A percentile compares a stretch with the other conserved stretches of the same genome.
Evolutionary conservation across 352 stramenopile genomes (phyloP).

Genomic region (Blastocystis hominis): DNA sequence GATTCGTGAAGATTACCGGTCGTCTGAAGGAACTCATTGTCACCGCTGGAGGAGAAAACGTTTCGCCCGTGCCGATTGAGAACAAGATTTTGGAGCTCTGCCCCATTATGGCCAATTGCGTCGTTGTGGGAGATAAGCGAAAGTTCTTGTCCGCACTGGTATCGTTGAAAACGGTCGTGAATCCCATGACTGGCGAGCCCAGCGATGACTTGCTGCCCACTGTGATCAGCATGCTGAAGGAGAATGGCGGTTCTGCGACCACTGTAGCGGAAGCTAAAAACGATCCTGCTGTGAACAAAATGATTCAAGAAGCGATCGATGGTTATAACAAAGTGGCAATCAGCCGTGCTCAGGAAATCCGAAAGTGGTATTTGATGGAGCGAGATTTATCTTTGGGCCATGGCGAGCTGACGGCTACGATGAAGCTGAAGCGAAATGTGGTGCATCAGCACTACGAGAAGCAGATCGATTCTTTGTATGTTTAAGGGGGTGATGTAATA

Average conservation of each 20-base stretch:
- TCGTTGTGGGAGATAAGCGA: constrained; percentile 65
- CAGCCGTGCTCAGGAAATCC: constrained; percentile 62
- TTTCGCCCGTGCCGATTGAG: constrained; percentile 66
- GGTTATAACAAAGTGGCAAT: constrained; percentile 64
- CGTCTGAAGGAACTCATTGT: constrained; percentile 68
- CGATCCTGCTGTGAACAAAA: constrained; percentile 46
- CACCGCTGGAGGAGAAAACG: constrained; percentile 66
- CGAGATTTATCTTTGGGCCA: constrained; percentile 57
- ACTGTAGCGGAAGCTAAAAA: constrained; percentile 58
- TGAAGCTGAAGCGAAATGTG: constrained; percentile 62
- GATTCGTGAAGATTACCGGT: constrained; percentile 64
- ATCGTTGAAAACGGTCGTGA: constrained; percentile 60
- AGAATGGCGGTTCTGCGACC: background rate
- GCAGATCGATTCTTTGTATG: constrained; percentile 39
- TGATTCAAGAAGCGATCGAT: constrained; percentile 60
- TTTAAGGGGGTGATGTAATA: background rate
- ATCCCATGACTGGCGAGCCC: constrained; percentile 58
- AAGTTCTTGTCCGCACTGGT: constrained; percentile 65
- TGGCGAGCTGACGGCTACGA: constrained; percentile 61
- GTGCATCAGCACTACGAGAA: constrained; percentile 60
- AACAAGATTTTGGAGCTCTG: constrained; percentile 63
- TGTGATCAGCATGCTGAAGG: constrained; percentile 25
- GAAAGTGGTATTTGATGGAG: constrained; percentile 63
- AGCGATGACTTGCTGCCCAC: constrained; percentile 57
- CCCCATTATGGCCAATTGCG: constrained; percentile 61